phyloP scores from a whole-genome alignment of 1,284 basidiomycete genomes.

The Ceratobasidium sp. region DNA sequence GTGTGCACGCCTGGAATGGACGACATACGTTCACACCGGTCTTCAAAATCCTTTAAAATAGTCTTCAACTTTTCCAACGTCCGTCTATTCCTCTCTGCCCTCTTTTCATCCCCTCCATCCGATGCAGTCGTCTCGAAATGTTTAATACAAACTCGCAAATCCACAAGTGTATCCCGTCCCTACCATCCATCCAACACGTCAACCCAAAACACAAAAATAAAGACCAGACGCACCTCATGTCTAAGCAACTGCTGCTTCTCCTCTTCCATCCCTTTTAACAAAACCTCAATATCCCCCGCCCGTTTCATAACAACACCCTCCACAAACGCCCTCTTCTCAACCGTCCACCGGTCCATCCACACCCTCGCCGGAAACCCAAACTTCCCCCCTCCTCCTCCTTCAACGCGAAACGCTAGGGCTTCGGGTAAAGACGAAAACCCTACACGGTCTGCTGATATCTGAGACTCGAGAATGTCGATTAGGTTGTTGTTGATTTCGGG shows the following conservation, averaged over 20 bases:
- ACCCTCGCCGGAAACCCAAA: conserved; percentile 74
- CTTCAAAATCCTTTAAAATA: conserved; percentile 66
- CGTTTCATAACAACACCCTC: conserved; percentile 61
- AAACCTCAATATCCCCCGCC: conserved; percentile 64
- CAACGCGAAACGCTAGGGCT: conserved; percentile 11
- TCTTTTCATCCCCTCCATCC: conserved; percentile 62
- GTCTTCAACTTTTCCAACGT: conserved; percentile 66
- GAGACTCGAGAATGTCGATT: conserved; percentile 13
- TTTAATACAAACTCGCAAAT: conserved; percentile 70
- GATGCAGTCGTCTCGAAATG: conserved; percentile 78
- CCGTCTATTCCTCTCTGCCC: conserved; percentile 61
- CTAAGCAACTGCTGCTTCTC: conserved; percentile 65
- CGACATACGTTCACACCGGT: conserved; percentile 66
- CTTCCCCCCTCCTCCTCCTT: conserved; percentile 3
- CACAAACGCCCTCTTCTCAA: conserved; percentile 67
- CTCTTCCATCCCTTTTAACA: conserved; percentile 63
- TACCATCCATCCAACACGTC: background rate
- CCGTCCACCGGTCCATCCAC: conserved; percentile 78
- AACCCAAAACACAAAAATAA: conserved; percentile 1
- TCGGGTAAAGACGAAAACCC: conserved; percentile 19
- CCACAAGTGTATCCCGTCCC: conserved; percentile 72
- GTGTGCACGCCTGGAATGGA: background rate
- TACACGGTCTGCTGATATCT: conserved; percentile 14
- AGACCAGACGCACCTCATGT: conserved; percentile 63
- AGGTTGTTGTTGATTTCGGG: background rate